Conservation (phyloP, 192 early-diverging fungal genomes). For the Podila epicladia region DNA sequence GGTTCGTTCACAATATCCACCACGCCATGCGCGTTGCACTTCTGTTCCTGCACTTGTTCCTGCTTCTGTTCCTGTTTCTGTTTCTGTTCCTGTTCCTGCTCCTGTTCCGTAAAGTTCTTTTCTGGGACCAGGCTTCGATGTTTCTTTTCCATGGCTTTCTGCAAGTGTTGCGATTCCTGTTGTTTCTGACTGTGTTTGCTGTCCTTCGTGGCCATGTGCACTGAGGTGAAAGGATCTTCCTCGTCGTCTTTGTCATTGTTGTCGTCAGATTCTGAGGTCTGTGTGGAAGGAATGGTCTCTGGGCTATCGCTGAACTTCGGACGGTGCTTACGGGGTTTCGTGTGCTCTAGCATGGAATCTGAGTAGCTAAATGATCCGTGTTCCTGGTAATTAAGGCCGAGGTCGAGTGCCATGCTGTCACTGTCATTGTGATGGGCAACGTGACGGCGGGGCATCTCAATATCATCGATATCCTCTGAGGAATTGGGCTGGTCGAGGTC, state of each 20-base stretch:
- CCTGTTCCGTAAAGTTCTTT: not conserved
- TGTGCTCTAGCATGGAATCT: not conserved
- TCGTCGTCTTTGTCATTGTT: constrained; percentile 6
- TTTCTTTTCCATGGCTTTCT: no score
- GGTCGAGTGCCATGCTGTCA: not conserved
- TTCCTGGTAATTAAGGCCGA: not conserved
- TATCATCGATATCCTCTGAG: not conserved
- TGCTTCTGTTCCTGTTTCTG: not conserved
- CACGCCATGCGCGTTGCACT: not conserved
- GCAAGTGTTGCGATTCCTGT: not conserved
- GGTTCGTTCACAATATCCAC: not conserved
- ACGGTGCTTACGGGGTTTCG: not conserved
- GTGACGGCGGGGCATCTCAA: not conserved
- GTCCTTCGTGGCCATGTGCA: no score
- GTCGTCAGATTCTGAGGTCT: not conserved
- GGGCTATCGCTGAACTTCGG: not conserved
- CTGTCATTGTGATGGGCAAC: not conserved
- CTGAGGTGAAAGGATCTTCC: not conserved
- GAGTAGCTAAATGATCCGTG: not conserved
- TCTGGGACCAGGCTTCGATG: no score
- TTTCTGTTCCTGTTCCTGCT: not conserved
- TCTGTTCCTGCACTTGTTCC: not conserved
- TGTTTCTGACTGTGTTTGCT: not conserved
- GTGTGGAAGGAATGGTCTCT: not conserved
- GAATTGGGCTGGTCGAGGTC: not conserved